Conservation (phyloP, 202 grass and related monocot genomes). For the Elaeis oleifera region DNA sequence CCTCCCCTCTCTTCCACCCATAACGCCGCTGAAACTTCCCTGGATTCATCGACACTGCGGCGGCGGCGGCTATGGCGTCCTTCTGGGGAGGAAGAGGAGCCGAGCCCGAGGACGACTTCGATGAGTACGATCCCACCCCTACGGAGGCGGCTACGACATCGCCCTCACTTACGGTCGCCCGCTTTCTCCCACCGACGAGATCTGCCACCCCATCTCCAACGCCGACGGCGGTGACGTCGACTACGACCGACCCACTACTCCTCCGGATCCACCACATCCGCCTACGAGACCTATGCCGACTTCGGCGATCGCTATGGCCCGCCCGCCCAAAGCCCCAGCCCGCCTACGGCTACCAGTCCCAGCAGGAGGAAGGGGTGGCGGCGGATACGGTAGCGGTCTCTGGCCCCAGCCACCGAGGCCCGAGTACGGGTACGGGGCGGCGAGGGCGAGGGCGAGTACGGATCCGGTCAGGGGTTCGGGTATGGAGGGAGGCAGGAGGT, state of each 20-base stretch:
- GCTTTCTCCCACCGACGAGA: slow-evolving; percentile 69
- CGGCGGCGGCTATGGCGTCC: too few species aligned
- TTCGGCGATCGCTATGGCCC: slow-evolving; percentile 20
- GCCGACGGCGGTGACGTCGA: slow-evolving; percentile 11
- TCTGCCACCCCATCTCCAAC: slow-evolving; percentile 64
- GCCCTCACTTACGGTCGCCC: slow-evolving; percentile 60
- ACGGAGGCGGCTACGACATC: slow-evolving; percentile 82
- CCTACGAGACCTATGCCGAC: slow-evolving; percentile 9
- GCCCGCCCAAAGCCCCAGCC: slow-evolving; percentile 27
- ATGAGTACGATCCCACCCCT: slow-evolving; percentile 72
- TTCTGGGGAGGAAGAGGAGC: background rate
- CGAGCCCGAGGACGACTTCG: slow-evolving; percentile 48
- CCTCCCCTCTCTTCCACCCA: too few species aligned
- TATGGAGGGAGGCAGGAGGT: slow-evolving; percentile 14
- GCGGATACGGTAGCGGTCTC: slow-evolving; percentile 23
- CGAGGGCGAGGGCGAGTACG: too few species aligned
- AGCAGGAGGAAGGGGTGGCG: slow-evolving; percentile 24
- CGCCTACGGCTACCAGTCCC: slow-evolving; percentile 19
- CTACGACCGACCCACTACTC: slow-evolving; percentile 57
- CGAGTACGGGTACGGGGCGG: background rate
- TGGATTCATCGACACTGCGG: too few species aligned
- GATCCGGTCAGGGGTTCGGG: background rate
- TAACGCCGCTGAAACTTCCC: too few species aligned
- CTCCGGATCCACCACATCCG: slow-evolving; percentile 51
- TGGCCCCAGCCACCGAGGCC: background rate